phyloP scores from a whole-genome alignment of 805 yeast genomes.

The Candida oleophila region DNA sequence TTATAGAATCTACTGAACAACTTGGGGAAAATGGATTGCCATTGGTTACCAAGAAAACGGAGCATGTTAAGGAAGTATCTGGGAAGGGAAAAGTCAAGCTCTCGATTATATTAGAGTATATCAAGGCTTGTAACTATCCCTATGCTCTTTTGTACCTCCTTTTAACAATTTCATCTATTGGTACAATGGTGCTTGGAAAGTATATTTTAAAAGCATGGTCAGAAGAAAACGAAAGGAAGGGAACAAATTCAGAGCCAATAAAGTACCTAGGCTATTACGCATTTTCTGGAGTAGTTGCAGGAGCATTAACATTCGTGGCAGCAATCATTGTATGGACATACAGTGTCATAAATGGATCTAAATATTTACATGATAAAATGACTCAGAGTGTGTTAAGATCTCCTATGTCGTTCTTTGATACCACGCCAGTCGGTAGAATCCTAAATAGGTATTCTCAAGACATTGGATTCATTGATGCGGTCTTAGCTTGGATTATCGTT shows the following conservation, averaged over 20 bases:
- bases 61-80: conserved; percentile 35
- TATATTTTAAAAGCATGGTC: conserved; percentile 37
- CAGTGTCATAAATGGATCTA: conserved; percentile 20
- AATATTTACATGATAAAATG: conserved; percentile 24
- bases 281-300: conserved; percentile 25
- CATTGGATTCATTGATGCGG: conserved; percentile 21
- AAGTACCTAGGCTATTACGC: conserved; percentile 27
- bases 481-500: conserved; percentile 19
- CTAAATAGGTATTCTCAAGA: conserved; percentile 29
- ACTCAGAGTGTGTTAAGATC: conserved; percentile 23
- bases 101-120: conserved; percentile 25
- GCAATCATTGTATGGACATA: conserved; percentile 24
- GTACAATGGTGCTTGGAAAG: conserved; percentile 19
- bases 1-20: conserved; percentile 23
- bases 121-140: conserved; percentile 31
- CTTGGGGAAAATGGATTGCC: neutral
- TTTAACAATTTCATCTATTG: conserved; percentile 19
- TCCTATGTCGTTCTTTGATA: conserved; percentile 30
- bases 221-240: conserved; percentile 23
- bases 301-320: conserved; percentile 24
- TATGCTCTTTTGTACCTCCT: conserved; percentile 23
- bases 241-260: conserved; percentile 23
- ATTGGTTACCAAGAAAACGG: neutral
- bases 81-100: conserved; percentile 28
- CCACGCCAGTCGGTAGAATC: conserved; percentile 29